phyloP scores from a whole-genome alignment of 805 yeast species.

The Candida coleopterorum region DNA sequence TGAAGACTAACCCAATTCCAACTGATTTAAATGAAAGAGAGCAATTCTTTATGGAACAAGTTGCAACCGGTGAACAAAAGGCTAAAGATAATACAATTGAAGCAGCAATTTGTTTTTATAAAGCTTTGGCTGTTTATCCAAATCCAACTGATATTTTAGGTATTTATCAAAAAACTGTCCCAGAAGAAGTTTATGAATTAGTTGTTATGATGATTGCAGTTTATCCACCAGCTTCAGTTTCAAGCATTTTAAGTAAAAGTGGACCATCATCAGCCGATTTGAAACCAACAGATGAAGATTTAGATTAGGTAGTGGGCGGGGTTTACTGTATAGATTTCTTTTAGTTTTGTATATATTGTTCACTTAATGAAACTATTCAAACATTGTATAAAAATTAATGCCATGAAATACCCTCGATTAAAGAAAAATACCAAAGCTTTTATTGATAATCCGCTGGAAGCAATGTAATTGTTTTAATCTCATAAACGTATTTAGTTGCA shows the following conservation, averaged over 20 bases:
- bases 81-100: conserved; percentile 62
- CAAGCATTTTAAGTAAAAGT: conserved; percentile 50
- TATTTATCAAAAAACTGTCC: conserved; percentile 84
- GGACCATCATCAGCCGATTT: conserved; percentile 18
- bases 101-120: conserved; percentile 88
- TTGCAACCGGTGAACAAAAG: conserved; percentile 80
- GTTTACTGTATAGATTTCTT: background rate
- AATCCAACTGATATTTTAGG: conserved; percentile 89
- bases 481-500: no score
- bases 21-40: conserved; percentile 64
- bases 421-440: no score
- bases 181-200: conserved; percentile 75
- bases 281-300: conserved; percentile 29
- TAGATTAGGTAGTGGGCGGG: conserved; percentile 17
- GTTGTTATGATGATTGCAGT: conserved; percentile 86
- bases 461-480: no score
- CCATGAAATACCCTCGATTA: no score
- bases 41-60: conserved; percentile 74
- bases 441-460: no score
- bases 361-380: no score
- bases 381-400: no score
- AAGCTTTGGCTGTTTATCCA: conserved; percentile 90
- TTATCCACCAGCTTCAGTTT: conserved; percentile 79
- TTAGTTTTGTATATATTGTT: conserved; percentile 2
- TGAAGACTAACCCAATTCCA: conserved; percentile 73